These are phyloP conservation scores for Backusella mclennaniae DNA, from an alignment of 192 early-diverging fungal genomes.

Conservation along the genomic window DNA sequence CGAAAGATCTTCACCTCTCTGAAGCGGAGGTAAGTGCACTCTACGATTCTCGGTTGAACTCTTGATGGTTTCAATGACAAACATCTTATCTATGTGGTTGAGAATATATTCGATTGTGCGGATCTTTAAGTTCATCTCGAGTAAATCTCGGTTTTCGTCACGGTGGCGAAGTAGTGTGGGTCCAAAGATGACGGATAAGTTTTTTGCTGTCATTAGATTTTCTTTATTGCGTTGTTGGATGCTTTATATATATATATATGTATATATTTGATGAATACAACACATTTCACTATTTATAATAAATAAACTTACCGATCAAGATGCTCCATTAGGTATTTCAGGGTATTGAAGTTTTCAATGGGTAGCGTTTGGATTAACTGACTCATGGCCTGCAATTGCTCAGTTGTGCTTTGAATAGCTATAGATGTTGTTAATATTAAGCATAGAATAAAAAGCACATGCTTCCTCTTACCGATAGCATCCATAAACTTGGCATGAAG, in stretches of 20 bases:
- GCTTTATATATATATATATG: conserved; percentile 20
- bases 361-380: conserved; percentile 53
- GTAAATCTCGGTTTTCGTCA: conserved; percentile 57
- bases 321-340: conserved; percentile 64
- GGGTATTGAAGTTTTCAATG: conserved; percentile 55
- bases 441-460: not conserved
- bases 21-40: conserved; percentile 14
- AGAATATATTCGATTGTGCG: conserved; percentile 67
- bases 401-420: conserved; percentile 12
- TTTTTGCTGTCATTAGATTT: conserved; percentile 92
- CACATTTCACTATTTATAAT: not conserved
- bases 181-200: conserved; percentile 91
- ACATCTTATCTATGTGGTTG: conserved; percentile 44
- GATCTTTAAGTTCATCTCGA: conserved; percentile 73
- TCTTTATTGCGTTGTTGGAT: conserved; percentile 59
- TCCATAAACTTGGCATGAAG: conserved; percentile 64
- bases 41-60: not conserved
- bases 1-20: not conserved
- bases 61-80: conserved; percentile 14
- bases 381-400: conserved; percentile 41
- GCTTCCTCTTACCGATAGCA: conserved; percentile 34
- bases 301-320: conserved; percentile 42
- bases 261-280: not conserved
- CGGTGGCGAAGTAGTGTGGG: conserved; percentile 74
- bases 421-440: not conserved